Evolutionary conservation across 2,329 filamentous ascomycete genomes (phyloP), one percentile per base, ranked within the genome.

Genomic region (Pseudogymnoascus sp.): DNA sequence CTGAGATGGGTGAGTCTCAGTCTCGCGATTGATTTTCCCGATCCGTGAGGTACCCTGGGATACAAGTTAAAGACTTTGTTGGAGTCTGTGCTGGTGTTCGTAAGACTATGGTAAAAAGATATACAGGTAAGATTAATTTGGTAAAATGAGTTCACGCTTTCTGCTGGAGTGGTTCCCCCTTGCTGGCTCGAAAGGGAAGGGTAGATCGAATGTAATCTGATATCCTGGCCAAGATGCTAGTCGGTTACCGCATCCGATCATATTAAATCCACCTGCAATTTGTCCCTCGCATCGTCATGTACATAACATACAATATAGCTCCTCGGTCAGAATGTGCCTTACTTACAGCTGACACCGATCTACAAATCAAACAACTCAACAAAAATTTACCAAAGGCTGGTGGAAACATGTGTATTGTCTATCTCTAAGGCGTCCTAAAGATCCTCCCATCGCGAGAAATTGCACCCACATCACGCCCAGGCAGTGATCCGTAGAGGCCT

Each of bases 181-280:
- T 56, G 50, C 50, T 5, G 26, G 11, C 50, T 56, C 50, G 29
- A 33, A 56, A 13, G 29, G 50, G 50, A 56, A 56, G 29, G 29
- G 29, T 26, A n/a, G n/a, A n/a, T n/a, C n/a, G n/a, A n/a, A n/a
- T n/a, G n/a, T 33, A 56, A 33, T 56, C 26, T 56, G 47, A 56
- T 56, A 56, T 56, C 26, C 47, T 26, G 24, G 24, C 44, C 44
- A 53, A 31, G 24, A 31, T 53, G 44, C 24, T 53, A 26, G 26
- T 56, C 47, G 47, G 47, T 56, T 56, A 31, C 47, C 47, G n/a
- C 47, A 56, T 56, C 47, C 47, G 47, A 56, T 19, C 47, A 56
- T 56, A 56, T 56, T 56, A 13, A 56, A 56, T 56, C 47, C 47
- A 56, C n/a, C 47, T 13, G 26, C 47, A 56, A 56, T 56, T 56